Base-by-base conservation (phyloP, 2,329 filamentous ascomycete species). In the Fonsecaea monophora region DNA sequence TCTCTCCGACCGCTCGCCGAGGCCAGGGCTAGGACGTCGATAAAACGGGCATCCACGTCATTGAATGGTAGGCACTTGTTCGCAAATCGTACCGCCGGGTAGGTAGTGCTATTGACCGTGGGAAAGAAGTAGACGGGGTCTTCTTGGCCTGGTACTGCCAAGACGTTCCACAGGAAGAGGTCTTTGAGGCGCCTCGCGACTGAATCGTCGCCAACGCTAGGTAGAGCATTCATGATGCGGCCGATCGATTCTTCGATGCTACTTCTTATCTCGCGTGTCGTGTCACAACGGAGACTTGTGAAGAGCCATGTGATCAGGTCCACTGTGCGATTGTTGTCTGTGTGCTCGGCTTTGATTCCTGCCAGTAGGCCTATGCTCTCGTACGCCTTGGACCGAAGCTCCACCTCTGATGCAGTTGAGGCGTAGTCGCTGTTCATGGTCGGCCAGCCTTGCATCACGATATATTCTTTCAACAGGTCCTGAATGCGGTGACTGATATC, bases 191-290 rank as follows among this genome's bases (percentile, higher is more conserved):
- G 77, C 50, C 75, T 72, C 68, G 81, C 79, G 53, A 83, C 78
- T 3, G 77, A 73, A 7, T 10, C 6, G 34, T 76, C 70, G 55
- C 81, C 78, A 32, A 84, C 75, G 10, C 82, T 78, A 9, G 79
- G 76, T 64, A 83, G 78, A 12, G 85, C 84, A 68, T 85, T 85
- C n/a, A 91, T 78, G 68, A 97, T 83, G 63, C 89, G 92, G 3
- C 93, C 94, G 3, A 98, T 81, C 0, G 94, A 90, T 60, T 94
- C 92, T 73, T 98, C 94, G 63, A 98, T 93, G 74, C 92, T 95
- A 68, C 96, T 89, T 55, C 91, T 90, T 1, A 94, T 89, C 8
- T 88, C 83, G 57, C 90, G 89, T 0, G 88, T 85, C 0, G 88
- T 86, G 73, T 98, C 94, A 71, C 93, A 89, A 10, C 90, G 89